Base-by-base conservation (phyloP, 2,329 filamentous ascomycete genomes). In the Ramichloridium luteum region DNA sequence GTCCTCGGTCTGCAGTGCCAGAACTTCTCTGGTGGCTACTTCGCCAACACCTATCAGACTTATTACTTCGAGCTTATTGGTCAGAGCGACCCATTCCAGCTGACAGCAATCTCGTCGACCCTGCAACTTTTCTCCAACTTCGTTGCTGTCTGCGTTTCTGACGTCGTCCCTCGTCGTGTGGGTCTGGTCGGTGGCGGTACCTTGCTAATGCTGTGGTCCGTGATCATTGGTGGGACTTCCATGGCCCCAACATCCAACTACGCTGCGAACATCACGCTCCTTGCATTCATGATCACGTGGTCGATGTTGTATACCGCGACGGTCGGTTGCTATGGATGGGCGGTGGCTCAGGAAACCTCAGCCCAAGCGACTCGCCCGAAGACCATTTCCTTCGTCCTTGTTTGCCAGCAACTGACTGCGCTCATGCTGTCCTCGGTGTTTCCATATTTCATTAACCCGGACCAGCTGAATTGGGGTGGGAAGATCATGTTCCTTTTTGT, bases 401-500 rank as follows among this genome's bases (percentile, higher is more conserved):
- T 47, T 25, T 47, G 45, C 28, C 45, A 57, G 25, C 55, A 57
- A 14, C 42, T 58, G 0, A 58, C 54, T 0, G 54, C 54, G 0
- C 46, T 57, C 3, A 49, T 57, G 49, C 47, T 57, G 6, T 55
- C 50, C 11, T 55, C 49, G 0, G 49, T 58, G 0, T 57, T 58
- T 18, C 55, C 55, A 0, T 58, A 45, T 40, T 57, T 57, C 17
- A 57, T 58, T 38, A 57, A 58, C 40, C 55, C 55, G 0, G 51
- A 58, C 33, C 49, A 57, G 31, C 33, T 57, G 2, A 58, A 58
- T 34, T 57, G 55, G 55, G 55, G 55, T 0, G 55, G 55, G 17
- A 58, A 51, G 37, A 44, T 58, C 35, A 56, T 57, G 51, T 57
- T 58, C 27, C 11, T 58, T 14, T 58, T 58, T 30, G 55, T 55